These are phyloP conservation scores for Chytriomyces sp. DNA, from an alignment of 192 early-diverging fungal genomes.

Conservation along the genomic window DNA sequence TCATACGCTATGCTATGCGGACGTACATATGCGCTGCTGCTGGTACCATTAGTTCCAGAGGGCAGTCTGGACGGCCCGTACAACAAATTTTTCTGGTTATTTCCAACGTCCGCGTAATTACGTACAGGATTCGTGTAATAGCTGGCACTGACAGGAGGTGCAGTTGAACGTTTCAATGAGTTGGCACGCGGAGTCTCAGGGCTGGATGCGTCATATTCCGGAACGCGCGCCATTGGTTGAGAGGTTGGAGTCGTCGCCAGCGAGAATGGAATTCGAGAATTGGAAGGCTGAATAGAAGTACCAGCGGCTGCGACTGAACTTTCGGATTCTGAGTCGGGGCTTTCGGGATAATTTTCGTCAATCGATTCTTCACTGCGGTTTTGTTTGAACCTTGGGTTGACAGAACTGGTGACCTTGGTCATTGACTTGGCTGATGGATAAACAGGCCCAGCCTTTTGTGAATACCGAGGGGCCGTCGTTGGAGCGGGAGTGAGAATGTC, in stretches of 20 bases:
- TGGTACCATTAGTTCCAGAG: too few relatives aligned
- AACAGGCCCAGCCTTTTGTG: background rate
- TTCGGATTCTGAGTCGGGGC: conserved; percentile 13
- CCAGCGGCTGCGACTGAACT: background rate
- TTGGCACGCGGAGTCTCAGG: conserved; percentile 8
- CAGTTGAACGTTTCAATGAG: background rate
- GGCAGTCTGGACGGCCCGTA: too few relatives aligned
- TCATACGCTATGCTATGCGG: too few relatives aligned
- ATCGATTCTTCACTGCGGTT: background rate
- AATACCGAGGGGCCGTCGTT: background rate
- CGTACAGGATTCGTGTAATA: background rate
- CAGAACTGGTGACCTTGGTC: conserved; percentile 4
- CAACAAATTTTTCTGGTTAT: too few relatives aligned
- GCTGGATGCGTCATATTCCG: background rate
- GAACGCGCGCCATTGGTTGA: conserved; percentile 19
- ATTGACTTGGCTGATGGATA: conserved; percentile 20
- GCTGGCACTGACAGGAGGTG: background rate
- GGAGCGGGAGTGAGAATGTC: background rate
- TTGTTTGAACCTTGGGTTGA: too few relatives aligned
- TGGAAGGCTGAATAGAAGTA: background rate
- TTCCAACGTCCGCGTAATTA: too few relatives aligned
- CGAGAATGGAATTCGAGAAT: background rate
- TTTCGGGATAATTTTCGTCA: background rate
- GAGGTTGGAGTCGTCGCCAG: conserved; percentile 5
- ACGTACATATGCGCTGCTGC: background rate